phyloP scores from a whole-genome alignment of 345 rosid species.

The Melaleuca quinquenervia region DNA sequence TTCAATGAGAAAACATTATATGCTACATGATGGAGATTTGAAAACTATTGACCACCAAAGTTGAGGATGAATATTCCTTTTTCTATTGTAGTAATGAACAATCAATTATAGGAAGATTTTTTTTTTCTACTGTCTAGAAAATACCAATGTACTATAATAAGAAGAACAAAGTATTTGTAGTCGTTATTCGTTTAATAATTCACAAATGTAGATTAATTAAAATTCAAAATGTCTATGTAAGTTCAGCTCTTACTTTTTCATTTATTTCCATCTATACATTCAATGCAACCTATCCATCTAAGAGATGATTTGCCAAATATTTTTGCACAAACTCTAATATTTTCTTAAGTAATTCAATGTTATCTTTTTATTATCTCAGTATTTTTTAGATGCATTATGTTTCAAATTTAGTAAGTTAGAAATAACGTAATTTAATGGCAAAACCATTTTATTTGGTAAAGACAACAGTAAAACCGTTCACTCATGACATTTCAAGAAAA shows the following conservation, averaged over 20 bases:
- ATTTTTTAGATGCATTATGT: accelerated
- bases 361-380: not conserved
- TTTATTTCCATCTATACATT: not conserved
- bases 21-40: too few species aligned
- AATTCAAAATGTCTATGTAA: not conserved
- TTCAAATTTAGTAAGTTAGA: not conserved
- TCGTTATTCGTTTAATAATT: not conserved
- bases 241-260: not conserved
- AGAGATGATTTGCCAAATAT: not conserved
- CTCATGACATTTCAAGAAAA: too few species aligned
- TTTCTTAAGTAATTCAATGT: not conserved
- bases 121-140: not conserved
- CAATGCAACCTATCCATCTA: not conserved
- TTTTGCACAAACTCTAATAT: not conserved
- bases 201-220: not conserved
- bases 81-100: too few species aligned
- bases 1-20: too few species aligned
- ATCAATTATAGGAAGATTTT: too few species aligned
- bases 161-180: not conserved
- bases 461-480: not conserved
- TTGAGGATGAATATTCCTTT: too few species aligned
- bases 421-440: not conserved
- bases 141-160: not conserved
- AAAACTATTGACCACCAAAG: too few species aligned
- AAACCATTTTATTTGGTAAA: too few species aligned